A percentile compares a stretch with the other conserved stretches of the same genome.
Evolutionary conservation across 306 rosid species (phyloP).

Genomic region (Acacia confusa): DNA sequence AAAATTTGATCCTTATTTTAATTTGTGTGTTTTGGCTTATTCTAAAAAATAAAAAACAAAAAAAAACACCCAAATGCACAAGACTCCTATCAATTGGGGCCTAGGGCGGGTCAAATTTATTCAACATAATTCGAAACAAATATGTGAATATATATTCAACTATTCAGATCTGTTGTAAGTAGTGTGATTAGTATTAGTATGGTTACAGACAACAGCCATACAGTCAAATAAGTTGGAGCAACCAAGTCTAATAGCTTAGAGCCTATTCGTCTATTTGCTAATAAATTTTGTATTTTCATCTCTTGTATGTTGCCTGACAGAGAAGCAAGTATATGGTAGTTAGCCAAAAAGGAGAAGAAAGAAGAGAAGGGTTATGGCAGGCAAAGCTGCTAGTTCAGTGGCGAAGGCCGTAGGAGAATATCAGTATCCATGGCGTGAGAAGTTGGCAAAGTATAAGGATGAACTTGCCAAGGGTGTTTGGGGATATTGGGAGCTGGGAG

Average conservation of each 20-base stretch:
- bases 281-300: neutral
- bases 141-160: neutral
- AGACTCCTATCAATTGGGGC: no score
- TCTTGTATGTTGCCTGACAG: constrained; percentile 9
- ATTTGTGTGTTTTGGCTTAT: neutral
- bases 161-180: neutral
- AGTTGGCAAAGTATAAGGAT: constrained; percentile 15
- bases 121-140: neutral
- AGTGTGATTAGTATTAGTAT: neutral
- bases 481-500: constrained; percentile 82
- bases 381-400: constrained; percentile 55
- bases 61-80: no score
- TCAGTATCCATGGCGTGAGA: neutral
- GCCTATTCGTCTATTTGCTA: constrained; percentile 9
- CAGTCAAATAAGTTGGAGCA: neutral
- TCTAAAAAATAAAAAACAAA: neutral
- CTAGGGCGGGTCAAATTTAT: no score
- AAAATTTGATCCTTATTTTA: neutral
- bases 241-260: neutral
- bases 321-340: neutral
- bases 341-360: neutral
- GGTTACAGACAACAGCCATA: neutral
- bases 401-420: constrained; percentile 49
- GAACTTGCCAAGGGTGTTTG: constrained; percentile 38
- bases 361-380: constrained; percentile 51